phyloP scores from a whole-genome alignment of 805 yeast genomes.

The Saturnispora mendoncae region DNA sequence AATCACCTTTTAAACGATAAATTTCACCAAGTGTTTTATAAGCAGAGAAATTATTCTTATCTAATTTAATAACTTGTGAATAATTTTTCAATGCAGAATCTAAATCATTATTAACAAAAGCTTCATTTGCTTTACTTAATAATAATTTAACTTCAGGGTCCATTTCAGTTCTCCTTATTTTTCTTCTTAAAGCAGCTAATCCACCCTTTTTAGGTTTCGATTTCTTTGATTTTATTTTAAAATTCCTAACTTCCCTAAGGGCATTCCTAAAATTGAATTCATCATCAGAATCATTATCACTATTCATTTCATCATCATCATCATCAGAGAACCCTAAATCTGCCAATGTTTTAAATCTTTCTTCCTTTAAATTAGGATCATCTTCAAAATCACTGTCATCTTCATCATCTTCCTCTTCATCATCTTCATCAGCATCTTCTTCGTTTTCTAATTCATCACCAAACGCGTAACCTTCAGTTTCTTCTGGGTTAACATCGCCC shows the following conservation, averaged over 20 bases:
- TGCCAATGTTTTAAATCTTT: slow-evolving; percentile 18
- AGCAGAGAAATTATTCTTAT: slow-evolving; percentile 71
- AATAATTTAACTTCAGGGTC: slow-evolving; percentile 67
- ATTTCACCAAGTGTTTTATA: slow-evolving; percentile 86
- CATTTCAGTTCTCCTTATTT: slow-evolving; percentile 36
- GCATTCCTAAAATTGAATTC: slow-evolving; percentile 50
- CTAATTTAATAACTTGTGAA: slow-evolving; percentile 65
- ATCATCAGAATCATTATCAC: slow-evolving; percentile 32
- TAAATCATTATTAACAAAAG: slow-evolving; percentile 59
- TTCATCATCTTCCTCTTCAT: slow-evolving; percentile 12
- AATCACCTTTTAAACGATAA: slow-evolving; percentile 54
- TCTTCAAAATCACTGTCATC: slow-evolving; percentile 15
- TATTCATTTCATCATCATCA: slow-evolving; percentile 22
- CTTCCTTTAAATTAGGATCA: slow-evolving; percentile 13
- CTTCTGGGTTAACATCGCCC: slow-evolving; percentile 10
- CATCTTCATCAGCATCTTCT: slow-evolving; percentile 16
- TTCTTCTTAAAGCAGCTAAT: slow-evolving; percentile 31
- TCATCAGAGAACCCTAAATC: slow-evolving; percentile 25
- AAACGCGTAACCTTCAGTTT: slow-evolving; percentile 9
- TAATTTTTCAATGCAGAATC: slow-evolving; percentile 51
- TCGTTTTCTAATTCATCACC: slow-evolving; percentile 12
- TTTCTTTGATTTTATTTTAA: slow-evolving; percentile 36
- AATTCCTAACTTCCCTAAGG: slow-evolving; percentile 58
- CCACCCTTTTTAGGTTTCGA: slow-evolving; percentile 22
- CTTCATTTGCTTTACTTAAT: slow-evolving; percentile 69